Evolutionary conservation across 768 basidiomycete genomes (phyloP).

Genomic region (Suillus brevipes): DNA sequence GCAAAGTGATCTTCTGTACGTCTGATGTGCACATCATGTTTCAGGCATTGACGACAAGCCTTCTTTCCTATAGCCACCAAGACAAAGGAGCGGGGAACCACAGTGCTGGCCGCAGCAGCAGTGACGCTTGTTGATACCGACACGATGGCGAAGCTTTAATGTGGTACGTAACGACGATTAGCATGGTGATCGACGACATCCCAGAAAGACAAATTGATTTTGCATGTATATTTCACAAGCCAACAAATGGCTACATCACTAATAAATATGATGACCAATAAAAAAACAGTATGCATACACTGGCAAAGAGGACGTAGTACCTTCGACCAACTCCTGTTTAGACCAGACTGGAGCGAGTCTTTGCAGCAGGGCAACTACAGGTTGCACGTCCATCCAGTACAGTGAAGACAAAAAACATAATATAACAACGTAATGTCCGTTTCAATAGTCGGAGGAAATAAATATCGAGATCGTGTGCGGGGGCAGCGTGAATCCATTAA

Average conservation of each 20-base stretch:
- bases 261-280: neutral
- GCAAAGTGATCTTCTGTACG: conserved; percentile 90
- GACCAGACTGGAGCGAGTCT: neutral
- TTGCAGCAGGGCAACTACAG: neutral
- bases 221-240: neutral
- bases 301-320: neutral
- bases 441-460: neutral
- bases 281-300: neutral
- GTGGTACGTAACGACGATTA: neutral
- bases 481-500: neutral
- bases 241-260: too few species aligned
- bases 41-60: neutral
- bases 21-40: conserved; percentile 13
- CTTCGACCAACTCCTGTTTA: neutral
- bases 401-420: neutral
- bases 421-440: neutral
- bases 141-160: conserved; percentile 63
- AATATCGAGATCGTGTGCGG: neutral
- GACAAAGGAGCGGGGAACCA: conserved; percentile 79
- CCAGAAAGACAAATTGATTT: neutral
- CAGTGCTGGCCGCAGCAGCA: conserved; percentile 77
- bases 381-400: too few species aligned
- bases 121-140: conserved; percentile 61
- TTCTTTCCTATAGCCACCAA: conserved; percentile 59
- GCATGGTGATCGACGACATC: neutral